Conservation (phyloP, 1,139 yeast species). For the Hyphopichia fennica region DNA sequence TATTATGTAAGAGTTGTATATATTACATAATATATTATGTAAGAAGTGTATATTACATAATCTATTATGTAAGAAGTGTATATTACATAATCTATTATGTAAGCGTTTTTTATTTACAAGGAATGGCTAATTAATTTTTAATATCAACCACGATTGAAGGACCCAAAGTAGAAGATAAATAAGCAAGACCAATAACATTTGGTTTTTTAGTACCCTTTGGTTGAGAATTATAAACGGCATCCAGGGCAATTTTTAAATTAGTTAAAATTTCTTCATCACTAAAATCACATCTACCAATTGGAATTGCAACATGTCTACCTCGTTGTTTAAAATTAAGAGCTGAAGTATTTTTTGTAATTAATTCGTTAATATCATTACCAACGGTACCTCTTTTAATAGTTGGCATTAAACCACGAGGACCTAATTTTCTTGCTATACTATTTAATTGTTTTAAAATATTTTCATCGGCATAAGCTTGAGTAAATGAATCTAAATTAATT, state of each 20-base stretch:
- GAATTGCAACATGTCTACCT: slow-evolving; percentile 58
- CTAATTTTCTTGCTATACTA: slow-evolving; percentile 72
- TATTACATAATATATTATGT: no score
- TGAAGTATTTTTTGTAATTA: slow-evolving; percentile 61
- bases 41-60: no score
- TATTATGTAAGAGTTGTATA: no score
- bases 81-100: not conserved
- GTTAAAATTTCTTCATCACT: slow-evolving; percentile 72
- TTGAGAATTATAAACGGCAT: slow-evolving; percentile 62
- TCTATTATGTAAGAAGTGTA: no score
- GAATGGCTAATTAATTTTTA: slow-evolving; percentile 9
- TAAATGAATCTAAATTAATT: slow-evolving; percentile 54
- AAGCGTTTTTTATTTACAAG: not conserved
- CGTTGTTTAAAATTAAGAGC: slow-evolving; percentile 73
- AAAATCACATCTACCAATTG: slow-evolving; percentile 79
- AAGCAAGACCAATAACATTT: slow-evolving; percentile 68
- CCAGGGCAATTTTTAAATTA: slow-evolving; percentile 70
- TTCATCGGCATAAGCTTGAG: slow-evolving; percentile 83
- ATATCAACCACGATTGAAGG: slow-evolving; percentile 76
- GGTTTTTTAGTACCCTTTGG: slow-evolving; percentile 64
- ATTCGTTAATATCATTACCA: slow-evolving; percentile 49
- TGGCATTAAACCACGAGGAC: slow-evolving; percentile 92
- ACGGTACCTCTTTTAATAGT: slow-evolving; percentile 85
- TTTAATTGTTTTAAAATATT: slow-evolving; percentile 66
- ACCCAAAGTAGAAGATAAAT: slow-evolving; percentile 71